Base-by-base conservation (phyloP, 225 moss, liverwort and hornwort genomes). In the Marchantia polymorpha region DNA sequence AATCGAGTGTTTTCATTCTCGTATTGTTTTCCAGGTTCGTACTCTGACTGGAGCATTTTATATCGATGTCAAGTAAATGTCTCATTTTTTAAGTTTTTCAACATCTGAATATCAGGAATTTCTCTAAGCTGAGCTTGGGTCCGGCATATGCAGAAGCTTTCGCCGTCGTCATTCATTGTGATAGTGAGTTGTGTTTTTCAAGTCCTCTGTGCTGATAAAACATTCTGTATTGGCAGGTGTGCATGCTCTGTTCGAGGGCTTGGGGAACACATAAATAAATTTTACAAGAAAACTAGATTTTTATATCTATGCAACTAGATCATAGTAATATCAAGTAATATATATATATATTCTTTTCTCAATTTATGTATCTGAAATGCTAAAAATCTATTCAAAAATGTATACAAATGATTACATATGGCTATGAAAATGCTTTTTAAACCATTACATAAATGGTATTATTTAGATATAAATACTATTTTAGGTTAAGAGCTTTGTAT, bases 21-120 rank as follows among this genome's bases (percentile, higher is more conserved):
- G 97, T 80, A 95, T 94, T 76, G 92, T 99, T 39, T 95, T 99
- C 75, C 97, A 99, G 95, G 97, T 95, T 87, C 56, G 75, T 30
- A 11, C 17, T 16, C 15, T 60, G 25, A 11, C n/a, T n/a, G 13
- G 64, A 26, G 13, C 26, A 53, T 73, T 54, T 73, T 25, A 16
- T n/a, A 11, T 72, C 10, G 52, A 4, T 8, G 13, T 72, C 11
- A n/a, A 11, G 51, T 52, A 10, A 1, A 26, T 9, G 9, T 6
- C 29, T 11, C n/a, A 66, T 66, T 11, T 66, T 27, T 19, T 8
- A 7, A 66, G 73, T 5, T 73, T 30, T 11, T 73, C 14, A n/a
- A 52, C 3, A n/a, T 10, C 16, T 31, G 39, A 22, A 23, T 19
- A 8, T 14, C 46, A 26, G 26, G 61, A 47, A 46, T 15, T 14